Percentiles rank a stretch among this genome's conserved stretches.
These are phyloP conservation scores for Penicillium paxilli DNA, from an alignment of 495 filamentous ascomycete species.

Conservation along the genomic window DNA sequence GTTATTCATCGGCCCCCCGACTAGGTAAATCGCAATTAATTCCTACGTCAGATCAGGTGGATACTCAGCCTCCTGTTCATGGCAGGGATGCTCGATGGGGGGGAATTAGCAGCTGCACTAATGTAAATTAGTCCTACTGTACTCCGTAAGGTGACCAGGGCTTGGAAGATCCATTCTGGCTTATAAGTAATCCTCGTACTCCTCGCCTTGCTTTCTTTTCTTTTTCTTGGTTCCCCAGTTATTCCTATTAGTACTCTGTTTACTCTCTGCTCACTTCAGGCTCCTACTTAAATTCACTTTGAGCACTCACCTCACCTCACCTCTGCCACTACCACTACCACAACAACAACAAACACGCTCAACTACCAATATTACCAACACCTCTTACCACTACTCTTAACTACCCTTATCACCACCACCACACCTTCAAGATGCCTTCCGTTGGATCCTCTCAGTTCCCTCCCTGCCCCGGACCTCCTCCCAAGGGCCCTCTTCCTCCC, in stretches of 20 bases:
- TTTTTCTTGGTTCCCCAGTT: conserved; percentile 8
- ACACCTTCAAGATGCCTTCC: conserved; percentile 58
- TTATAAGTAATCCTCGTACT: conserved; percentile 24
- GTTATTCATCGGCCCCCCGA: conserved; percentile 16
- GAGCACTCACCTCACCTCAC: neutral
- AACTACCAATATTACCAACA: neutral
- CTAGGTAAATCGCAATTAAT: conserved; percentile 23
- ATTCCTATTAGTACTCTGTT: conserved; percentile 3
- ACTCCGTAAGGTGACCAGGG: conserved; percentile 14
- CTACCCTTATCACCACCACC: neutral
- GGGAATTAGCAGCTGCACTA: conserved; percentile 13
- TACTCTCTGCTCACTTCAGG: too few relatives aligned
- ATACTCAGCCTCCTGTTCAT: conserved; percentile 40
- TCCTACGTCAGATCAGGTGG: conserved; percentile 38
- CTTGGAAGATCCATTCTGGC: conserved; percentile 10
- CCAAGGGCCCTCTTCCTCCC: conserved; percentile 79
- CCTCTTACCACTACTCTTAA: neutral
- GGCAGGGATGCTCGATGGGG: conserved; percentile 34
- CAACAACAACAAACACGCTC: conserved; percentile 3
- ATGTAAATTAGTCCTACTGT: conserved; percentile 22
- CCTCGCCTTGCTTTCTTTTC: conserved; percentile 11
- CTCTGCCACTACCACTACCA: neutral
- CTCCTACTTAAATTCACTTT: neutral
- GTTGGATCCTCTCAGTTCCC: conserved; percentile 68
- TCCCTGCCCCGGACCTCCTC: conserved; percentile 83